Evolutionary conservation across 2,329 filamentous ascomycete species (phyloP).

Genomic region (Penicillium aurantiogriseum): DNA sequence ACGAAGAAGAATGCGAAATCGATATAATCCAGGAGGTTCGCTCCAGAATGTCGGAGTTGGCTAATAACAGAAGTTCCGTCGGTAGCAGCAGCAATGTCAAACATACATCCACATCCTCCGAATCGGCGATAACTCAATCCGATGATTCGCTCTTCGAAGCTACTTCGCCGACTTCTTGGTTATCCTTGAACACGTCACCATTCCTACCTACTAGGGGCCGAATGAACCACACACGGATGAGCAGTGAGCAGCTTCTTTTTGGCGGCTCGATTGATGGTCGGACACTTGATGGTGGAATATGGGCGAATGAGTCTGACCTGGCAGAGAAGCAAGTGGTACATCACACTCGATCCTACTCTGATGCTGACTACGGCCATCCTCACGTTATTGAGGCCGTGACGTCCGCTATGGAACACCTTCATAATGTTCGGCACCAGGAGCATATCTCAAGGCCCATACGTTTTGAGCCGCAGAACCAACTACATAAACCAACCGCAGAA

Average conservation of each 20-base stretch:
- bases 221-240: neutral
- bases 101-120: constrained; percentile 20
- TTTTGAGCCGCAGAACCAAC: constrained; percentile 27
- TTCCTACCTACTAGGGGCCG: neutral
- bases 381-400: constrained; percentile 22
- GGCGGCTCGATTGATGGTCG: constrained; percentile 8
- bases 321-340: constrained; percentile 8
- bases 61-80: neutral
- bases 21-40: neutral
- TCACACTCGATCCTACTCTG: constrained; percentile 1
- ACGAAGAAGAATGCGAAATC: neutral
- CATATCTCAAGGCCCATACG: constrained; percentile 27
- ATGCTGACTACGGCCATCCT: constrained; percentile 1
- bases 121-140: constrained; percentile 19
- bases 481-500: constrained; percentile 26
- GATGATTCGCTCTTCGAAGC: constrained; percentile 15
- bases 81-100: constrained; percentile 2
- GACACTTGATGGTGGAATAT: constrained; percentile 3
- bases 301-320: constrained; percentile 6
- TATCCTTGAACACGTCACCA: constrained; percentile 6
- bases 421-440: constrained; percentile 25
- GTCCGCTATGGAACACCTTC: constrained; percentile 29
- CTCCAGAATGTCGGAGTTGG: neutral
- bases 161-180: constrained; percentile 8
- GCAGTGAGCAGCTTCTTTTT: constrained; percentile 3